Conservation (phyloP, 164 flowering plant species). For the Macadamia integrifolia region DNA sequence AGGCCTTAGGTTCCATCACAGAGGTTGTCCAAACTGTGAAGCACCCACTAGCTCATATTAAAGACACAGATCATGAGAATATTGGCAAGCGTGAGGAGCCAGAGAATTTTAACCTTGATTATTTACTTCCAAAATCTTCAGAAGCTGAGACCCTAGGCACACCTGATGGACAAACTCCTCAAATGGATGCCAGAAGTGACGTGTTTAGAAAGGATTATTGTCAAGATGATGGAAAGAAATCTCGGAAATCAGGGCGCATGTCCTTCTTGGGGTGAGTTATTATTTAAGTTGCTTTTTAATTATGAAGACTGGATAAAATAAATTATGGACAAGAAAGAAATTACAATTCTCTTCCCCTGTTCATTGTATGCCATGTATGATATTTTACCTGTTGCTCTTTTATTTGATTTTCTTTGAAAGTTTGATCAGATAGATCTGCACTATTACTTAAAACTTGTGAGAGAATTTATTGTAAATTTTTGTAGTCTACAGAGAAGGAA, state of each 20-base stretch:
- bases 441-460: too few species aligned
- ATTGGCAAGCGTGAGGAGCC: slow-evolving; percentile 21
- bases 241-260: slow-evolving; percentile 52
- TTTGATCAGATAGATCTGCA: too few species aligned
- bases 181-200: slow-evolving; percentile 15
- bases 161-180: slow-evolving; percentile 40
- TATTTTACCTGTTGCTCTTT: too few species aligned
- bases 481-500: too few species aligned
- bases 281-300: neutral
- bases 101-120: slow-evolving; percentile 42
- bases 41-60: slow-evolving; percentile 46
- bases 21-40: slow-evolving; percentile 91
- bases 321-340: too few species aligned
- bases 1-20: slow-evolving; percentile 66
- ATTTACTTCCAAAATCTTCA: slow-evolving; percentile 38
- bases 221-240: slow-evolving; percentile 31
- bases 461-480: too few species aligned
- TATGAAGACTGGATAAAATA: too few species aligned
- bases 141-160: slow-evolving; percentile 26
- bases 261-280: slow-evolving; percentile 67
- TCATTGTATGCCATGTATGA: too few species aligned
- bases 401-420: too few species aligned
- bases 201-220: slow-evolving; percentile 17
- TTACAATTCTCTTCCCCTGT: too few species aligned
- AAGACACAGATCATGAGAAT: slow-evolving; percentile 22